Percentiles rank a stretch among this genome's conserved stretches.
These are phyloP conservation scores for Asclepias syriaca DNA, from an alignment of 257 asterid species.

Conservation along the genomic window DNA sequence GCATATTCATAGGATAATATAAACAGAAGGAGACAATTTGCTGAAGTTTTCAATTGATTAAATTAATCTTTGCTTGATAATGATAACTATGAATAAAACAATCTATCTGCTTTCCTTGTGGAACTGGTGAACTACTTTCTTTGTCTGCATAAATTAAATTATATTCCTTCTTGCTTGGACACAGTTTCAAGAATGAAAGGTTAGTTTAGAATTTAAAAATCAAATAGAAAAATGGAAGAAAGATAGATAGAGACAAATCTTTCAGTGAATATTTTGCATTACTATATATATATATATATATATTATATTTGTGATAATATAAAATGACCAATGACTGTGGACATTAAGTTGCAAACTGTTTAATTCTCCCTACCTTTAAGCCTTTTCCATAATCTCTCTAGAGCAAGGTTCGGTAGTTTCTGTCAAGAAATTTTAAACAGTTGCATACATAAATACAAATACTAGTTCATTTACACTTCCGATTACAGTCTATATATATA, in stretches of 20 bases:
- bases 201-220: too few species aligned
- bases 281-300: neutral
- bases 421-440: too few species aligned
- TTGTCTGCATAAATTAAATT: neutral
- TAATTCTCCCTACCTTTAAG: too few species aligned
- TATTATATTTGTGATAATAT: neutral
- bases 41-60: neutral
- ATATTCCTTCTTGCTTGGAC: neutral
- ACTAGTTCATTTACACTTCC: too few species aligned
- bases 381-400: too few species aligned
- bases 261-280: neutral
- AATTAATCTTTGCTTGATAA: neutral
- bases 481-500: neutral
- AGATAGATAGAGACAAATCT: neutral
- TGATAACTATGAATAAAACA: neutral
- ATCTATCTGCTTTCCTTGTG: neutral
- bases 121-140: neutral
- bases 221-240: neutral
- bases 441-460: too few species aligned
- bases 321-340: neutral
- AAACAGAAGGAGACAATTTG: neutral
- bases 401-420: too few species aligned
- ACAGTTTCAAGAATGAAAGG: neutral
- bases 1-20: neutral
- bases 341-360: neutral